Evolutionary conservation across 805 yeast species (phyloP).

Genomic region (Isabelozyma gotoi): DNA sequence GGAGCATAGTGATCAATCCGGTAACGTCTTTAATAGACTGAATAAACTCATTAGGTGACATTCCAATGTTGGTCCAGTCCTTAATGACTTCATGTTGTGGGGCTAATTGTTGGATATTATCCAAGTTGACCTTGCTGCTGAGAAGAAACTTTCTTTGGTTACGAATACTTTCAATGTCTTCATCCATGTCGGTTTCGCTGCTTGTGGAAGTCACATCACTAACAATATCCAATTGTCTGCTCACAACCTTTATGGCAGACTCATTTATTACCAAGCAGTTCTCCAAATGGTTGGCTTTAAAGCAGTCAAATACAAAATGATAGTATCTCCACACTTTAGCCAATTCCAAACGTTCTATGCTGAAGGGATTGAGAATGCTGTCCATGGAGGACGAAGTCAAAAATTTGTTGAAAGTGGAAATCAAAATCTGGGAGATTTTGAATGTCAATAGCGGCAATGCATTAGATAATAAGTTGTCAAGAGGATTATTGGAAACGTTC

Average conservation of each 20-base stretch:
- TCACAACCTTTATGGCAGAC: slow-evolving; percentile 13
- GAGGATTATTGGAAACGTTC: neutral
- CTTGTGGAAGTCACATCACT: slow-evolving; percentile 1
- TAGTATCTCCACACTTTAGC: slow-evolving; percentile 9
- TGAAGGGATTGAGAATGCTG: slow-evolving; percentile 1
- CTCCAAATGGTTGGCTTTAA: slow-evolving; percentile 15
- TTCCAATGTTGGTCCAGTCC: slow-evolving; percentile 4
- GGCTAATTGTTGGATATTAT: neutral
- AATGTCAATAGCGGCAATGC: slow-evolving; percentile 1
- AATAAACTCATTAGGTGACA: neutral
- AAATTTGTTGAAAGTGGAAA: neutral
- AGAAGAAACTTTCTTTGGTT: neutral
- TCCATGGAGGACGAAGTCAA: neutral
- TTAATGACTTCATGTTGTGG: neutral
- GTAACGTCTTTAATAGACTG: neutral
- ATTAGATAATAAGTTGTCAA: neutral
- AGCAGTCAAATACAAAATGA: slow-evolving; percentile 16
- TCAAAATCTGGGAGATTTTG: neutral
- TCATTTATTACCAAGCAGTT: slow-evolving; percentile 11
- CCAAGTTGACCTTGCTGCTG: neutral
- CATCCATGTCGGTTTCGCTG: slow-evolving; percentile 1
- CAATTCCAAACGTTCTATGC: slow-evolving; percentile 3
- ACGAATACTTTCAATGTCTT: slow-evolving; percentile 1
- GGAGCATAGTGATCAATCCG: neutral
- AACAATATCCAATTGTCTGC: slow-evolving; percentile 10